Percentiles rank a stretch among this genome's conserved stretches.
These are phyloP conservation scores for Thuidium tamariscinum DNA, from an alignment of 225 moss, liverwort and hornwort genomes.

Conservation along the genomic window DNA sequence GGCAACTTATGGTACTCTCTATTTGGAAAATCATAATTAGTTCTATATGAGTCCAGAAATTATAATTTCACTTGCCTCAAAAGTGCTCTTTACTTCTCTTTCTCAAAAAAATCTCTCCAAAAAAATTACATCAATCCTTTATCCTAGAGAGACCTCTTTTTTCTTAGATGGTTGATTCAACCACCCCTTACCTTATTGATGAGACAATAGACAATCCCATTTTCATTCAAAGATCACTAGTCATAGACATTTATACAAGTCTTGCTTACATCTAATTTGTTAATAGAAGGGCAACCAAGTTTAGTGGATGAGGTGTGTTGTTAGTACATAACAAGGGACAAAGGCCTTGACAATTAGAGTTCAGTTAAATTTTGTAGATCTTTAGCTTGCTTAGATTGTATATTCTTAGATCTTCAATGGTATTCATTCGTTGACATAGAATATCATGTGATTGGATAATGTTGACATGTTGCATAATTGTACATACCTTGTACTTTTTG, in stretches of 20 bases:
- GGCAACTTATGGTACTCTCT: too few relatives aligned
- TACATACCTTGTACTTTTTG: background rate
- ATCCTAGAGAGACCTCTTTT: too few relatives aligned
- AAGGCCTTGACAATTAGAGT: background rate
- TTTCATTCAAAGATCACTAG: background rate
- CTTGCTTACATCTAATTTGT: background rate
- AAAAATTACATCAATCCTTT: too few relatives aligned
- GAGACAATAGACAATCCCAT: background rate
- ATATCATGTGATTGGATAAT: background rate
- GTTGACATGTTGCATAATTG: background rate
- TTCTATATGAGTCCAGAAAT: too few relatives aligned
- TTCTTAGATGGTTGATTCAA: too few relatives aligned
- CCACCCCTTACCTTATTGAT: too few relatives aligned
- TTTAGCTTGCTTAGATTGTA: background rate
- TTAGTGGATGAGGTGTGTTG: background rate
- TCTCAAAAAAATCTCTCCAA: too few relatives aligned
- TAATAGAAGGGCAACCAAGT: background rate
- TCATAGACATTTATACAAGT: background rate
- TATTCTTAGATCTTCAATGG: fast-evolving
- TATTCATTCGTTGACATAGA: background rate
- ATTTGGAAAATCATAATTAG: too few relatives aligned
- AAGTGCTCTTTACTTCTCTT: too few relatives aligned
- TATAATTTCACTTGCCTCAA: too few relatives aligned
- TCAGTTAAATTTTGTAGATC: background rate
- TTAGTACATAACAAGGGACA: background rate